phyloP scores from a whole-genome alignment of 2,329 filamentous ascomycete species.

The Diaporthe australafricana region DNA sequence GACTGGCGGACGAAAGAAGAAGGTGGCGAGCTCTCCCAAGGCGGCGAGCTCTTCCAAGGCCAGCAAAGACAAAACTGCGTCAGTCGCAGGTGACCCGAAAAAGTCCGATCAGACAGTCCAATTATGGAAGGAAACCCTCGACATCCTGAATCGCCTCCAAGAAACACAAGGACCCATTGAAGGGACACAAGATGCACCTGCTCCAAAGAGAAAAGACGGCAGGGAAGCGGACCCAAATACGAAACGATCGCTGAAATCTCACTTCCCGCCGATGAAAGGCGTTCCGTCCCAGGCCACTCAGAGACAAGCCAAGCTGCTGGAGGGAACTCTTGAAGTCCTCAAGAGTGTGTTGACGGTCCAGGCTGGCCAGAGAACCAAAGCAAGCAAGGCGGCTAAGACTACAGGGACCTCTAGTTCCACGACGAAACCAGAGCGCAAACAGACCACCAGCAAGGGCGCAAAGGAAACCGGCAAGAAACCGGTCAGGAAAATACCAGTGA shows the following conservation, averaged over 20 bases:
- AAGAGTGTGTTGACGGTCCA: slow-evolving; percentile 51
- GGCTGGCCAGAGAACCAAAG: slow-evolving; percentile 31
- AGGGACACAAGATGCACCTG: background rate
- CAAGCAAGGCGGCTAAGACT: slow-evolving; percentile 21
- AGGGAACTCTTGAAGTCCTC: slow-evolving; percentile 51
- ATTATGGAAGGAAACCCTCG: slow-evolving; percentile 44
- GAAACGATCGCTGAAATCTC: slow-evolving; percentile 33
- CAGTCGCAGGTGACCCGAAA: background rate
- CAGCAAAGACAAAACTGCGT: background rate
- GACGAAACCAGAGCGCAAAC: slow-evolving; percentile 27
- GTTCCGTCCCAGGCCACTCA: slow-evolving; percentile 24
- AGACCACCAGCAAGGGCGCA: background rate
- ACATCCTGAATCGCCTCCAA: slow-evolving; percentile 42
- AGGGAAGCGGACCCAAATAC: slow-evolving; percentile 26
- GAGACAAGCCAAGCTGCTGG: slow-evolving; percentile 48
- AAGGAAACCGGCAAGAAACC: background rate
- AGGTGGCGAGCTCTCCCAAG: background rate
- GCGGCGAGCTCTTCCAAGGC: background rate
- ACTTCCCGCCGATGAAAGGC: slow-evolving; percentile 24
- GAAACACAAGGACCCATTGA: slow-evolving; percentile 23
- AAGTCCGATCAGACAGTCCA: slow-evolving; percentile 13
- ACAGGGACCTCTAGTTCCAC: background rate
- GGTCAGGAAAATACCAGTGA: fast-evolving
- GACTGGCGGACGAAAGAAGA: background rate
- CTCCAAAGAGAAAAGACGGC: background rate